Conservation (phyloP, 371 early-diverging fungal species). For the Encephalitozoon intestinalis region DNA sequence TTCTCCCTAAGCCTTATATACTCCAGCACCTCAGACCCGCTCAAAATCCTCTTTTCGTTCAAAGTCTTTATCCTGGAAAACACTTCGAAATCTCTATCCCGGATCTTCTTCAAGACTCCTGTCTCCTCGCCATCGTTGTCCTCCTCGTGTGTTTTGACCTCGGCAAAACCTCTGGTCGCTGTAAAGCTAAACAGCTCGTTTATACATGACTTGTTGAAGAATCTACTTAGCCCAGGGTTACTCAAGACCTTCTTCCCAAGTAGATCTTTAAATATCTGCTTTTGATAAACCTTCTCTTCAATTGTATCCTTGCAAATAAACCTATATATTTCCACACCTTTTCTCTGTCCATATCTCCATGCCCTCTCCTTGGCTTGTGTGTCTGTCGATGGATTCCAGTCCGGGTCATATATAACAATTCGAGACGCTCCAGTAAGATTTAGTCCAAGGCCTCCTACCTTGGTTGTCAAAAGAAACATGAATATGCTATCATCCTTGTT, state of each 20-base stretch:
- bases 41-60: not conserved
- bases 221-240: constrained; percentile 76
- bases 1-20: not conserved
- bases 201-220: constrained; percentile 69
- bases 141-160: not conserved
- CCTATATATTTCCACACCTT: constrained; percentile 80
- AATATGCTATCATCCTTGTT: constrained; percentile 67
- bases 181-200: constrained; percentile 73
- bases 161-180: constrained; percentile 55
- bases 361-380: constrained; percentile 87
- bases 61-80: constrained; percentile 16
- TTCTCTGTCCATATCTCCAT: constrained; percentile 81
- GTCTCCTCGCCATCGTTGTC: not conserved
- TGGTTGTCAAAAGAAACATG: constrained; percentile 84
- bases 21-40: not conserved
- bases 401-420: constrained; percentile 89
- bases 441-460: constrained; percentile 86
- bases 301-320: constrained; percentile 85
- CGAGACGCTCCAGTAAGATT: constrained; percentile 86
- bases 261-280: constrained; percentile 78
- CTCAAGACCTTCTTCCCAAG: constrained; percentile 81
- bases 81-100: not conserved
- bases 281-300: constrained; percentile 67
- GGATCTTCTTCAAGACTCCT: not conserved
- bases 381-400: constrained; percentile 95